Evolutionary conservation across 768 basidiomycete genomes (phyloP).

Genomic region (Chalciporus piperatus): DNA sequence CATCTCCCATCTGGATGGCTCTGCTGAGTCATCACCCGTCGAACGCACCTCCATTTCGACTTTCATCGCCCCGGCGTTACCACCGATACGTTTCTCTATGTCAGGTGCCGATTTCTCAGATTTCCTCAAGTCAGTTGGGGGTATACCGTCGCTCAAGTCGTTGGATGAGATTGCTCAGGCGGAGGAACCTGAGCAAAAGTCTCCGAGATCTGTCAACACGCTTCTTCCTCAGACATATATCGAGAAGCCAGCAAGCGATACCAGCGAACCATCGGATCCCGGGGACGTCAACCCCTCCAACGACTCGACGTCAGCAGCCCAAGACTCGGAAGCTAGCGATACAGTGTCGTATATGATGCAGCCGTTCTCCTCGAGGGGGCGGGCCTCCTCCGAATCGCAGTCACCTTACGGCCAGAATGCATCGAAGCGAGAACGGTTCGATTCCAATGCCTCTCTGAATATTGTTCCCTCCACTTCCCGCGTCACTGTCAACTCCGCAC

Average conservation of each 20-base stretch:
- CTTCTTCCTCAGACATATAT: conserved; percentile 10
- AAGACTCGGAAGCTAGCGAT: conserved; percentile 12
- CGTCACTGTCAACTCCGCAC: conserved; percentile 38
- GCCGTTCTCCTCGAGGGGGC: conserved; percentile 17
- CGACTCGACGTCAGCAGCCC: background rate
- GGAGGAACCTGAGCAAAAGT: conserved; percentile 27
- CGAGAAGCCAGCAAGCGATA: background rate
- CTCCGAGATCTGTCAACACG: conserved; percentile 20
- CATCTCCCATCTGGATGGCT: conserved; percentile 35
- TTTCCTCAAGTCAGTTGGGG: conserved; percentile 58
- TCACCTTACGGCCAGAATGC: conserved; percentile 7
- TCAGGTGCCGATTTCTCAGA: conserved; percentile 80
- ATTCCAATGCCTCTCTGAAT: conserved; percentile 25
- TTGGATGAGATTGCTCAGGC: conserved; percentile 48
- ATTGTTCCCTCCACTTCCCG: conserved; percentile 25
- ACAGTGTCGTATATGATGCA: conserved; percentile 9
- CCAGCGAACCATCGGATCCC: background rate
- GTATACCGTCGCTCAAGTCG: conserved; percentile 44
- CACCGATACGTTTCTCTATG: conserved; percentile 90
- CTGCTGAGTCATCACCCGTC: conserved; percentile 61
- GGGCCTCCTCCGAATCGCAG: conserved; percentile 35
- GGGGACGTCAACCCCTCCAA: background rate
- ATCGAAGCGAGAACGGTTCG: conserved; percentile 21
- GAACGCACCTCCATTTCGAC: conserved; percentile 69
- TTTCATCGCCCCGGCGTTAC: conserved; percentile 83